These are phyloP conservation scores for Plantago ovata DNA, from an alignment of 257 asterid genomes.

Conservation along the genomic window DNA sequence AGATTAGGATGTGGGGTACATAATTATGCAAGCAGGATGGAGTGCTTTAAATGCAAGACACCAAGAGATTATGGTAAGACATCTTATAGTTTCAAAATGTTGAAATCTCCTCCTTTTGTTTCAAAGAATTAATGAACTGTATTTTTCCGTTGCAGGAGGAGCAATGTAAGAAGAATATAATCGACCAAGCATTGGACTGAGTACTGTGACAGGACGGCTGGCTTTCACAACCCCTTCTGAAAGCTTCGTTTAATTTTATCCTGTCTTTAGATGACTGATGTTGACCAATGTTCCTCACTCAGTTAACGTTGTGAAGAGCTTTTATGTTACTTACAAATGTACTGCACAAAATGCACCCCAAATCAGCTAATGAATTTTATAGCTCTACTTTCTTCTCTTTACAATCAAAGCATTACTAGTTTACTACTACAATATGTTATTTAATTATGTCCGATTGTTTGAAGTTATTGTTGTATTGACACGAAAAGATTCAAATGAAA, in stretches of 20 bases:
- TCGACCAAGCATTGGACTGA: neutral
- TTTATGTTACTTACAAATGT: slow-evolving; percentile 7
- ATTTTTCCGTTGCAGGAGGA: slow-evolving; percentile 17
- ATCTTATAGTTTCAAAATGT: neutral
- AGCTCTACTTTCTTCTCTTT: neutral
- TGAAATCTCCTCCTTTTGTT: too few species aligned
- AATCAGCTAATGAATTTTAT: slow-evolving; percentile 1
- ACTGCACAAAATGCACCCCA: slow-evolving; percentile 3
- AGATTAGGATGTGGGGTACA: slow-evolving; percentile 36
- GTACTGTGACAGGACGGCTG: neutral
- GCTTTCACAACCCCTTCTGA: neutral
- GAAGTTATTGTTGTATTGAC: neutral
- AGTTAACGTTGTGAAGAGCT: neutral
- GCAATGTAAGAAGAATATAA: slow-evolving; percentile 17
- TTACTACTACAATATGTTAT: neutral
- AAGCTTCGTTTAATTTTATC: neutral
- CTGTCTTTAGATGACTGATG: neutral
- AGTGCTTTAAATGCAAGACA: slow-evolving; percentile 37
- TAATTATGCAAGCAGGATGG: slow-evolving; percentile 41
- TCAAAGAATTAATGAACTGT: neutral
- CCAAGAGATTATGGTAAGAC: slow-evolving; percentile 30
- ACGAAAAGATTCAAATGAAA: slow-evolving; percentile 12
- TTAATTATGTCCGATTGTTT: neutral
- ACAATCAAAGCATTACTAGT: neutral
- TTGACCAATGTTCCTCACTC: neutral